These are phyloP conservation scores for Beta vulgaris DNA, from an alignment of 148 eudicot genomes.

Conservation along the genomic window DNA sequence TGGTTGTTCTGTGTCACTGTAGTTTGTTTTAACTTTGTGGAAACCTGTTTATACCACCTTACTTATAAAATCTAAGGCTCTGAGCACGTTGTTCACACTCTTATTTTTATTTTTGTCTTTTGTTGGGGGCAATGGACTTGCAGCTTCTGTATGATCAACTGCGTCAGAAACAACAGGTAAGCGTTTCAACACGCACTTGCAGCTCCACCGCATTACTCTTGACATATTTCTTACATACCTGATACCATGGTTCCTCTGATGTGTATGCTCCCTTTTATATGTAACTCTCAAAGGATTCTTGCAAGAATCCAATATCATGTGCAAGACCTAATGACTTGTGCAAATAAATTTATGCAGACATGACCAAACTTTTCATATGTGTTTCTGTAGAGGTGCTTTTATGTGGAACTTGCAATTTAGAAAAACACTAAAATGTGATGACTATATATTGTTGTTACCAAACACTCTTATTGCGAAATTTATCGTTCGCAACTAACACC, in stretches of 20 bases:
- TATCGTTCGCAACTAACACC: neutral
- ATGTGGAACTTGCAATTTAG: neutral
- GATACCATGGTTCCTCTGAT: neutral
- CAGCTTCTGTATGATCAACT: conserved; percentile 83
- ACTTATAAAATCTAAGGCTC: neutral
- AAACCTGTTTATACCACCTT: neutral
- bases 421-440: neutral
- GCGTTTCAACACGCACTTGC: conserved; percentile 24
- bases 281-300: too few species aligned
- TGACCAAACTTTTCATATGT: neutral
- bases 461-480: too few species aligned
- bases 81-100: conserved; percentile 6
- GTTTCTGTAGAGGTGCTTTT: neutral
- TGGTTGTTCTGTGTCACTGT: conserved; percentile 4
- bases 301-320: neutral
- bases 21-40: neutral
- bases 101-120: conserved; percentile 16
- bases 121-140: conserved; percentile 24
- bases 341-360: neutral
- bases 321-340: neutral
- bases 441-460: too few species aligned
- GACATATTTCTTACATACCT: too few species aligned
- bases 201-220: neutral
- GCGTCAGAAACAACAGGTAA: conserved; percentile 79
- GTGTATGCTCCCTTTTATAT: neutral